Conservation (phyloP, 1,139 yeast genomes). For the Pichia sp. region DNA sequence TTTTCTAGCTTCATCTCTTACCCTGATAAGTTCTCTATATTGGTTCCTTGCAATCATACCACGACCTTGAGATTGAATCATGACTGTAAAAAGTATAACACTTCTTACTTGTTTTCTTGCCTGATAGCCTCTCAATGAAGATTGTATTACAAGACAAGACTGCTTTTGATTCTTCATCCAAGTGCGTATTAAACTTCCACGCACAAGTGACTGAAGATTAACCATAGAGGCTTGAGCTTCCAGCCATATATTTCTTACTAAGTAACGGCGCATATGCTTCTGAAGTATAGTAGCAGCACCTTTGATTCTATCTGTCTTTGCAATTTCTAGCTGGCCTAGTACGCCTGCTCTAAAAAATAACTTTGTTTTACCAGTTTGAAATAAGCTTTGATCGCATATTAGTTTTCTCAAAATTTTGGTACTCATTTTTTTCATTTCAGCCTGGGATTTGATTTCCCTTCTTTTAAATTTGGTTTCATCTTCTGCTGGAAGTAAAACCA, state of each 20-base stretch:
- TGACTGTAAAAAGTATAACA: conserved; percentile 46
- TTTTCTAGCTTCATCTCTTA: neutral
- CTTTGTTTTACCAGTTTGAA: conserved; percentile 83
- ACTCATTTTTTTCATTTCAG: conserved; percentile 60
- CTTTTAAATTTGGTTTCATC: conserved; percentile 58
- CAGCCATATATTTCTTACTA: conserved; percentile 57
- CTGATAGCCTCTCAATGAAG: conserved; percentile 57
- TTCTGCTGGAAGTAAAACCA: conserved; percentile 65
- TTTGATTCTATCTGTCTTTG: conserved; percentile 71
- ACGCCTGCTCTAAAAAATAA: conserved; percentile 96
- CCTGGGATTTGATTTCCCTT: conserved; percentile 45
- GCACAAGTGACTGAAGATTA: conserved; percentile 53
- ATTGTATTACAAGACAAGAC: conserved; percentile 72
- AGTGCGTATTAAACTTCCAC: conserved; percentile 60
- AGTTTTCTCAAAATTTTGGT: conserved; percentile 58
- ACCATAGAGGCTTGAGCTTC: conserved; percentile 51
- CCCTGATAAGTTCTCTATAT: conserved; percentile 35
- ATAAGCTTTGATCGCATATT: conserved; percentile 59
- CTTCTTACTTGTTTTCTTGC: conserved; percentile 44
- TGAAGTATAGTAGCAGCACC: conserved; percentile 79
- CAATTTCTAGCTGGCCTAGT: conserved; percentile 86
- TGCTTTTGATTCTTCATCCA: conserved; percentile 50
- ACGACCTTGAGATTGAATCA: conserved; percentile 64
- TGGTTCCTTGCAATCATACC: conserved; percentile 49
- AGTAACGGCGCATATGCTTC: conserved; percentile 68